These are phyloP conservation scores for Lachnellula willkommii DNA, from an alignment of 2,329 filamentous ascomycete species.

Conservation along the genomic window DNA sequence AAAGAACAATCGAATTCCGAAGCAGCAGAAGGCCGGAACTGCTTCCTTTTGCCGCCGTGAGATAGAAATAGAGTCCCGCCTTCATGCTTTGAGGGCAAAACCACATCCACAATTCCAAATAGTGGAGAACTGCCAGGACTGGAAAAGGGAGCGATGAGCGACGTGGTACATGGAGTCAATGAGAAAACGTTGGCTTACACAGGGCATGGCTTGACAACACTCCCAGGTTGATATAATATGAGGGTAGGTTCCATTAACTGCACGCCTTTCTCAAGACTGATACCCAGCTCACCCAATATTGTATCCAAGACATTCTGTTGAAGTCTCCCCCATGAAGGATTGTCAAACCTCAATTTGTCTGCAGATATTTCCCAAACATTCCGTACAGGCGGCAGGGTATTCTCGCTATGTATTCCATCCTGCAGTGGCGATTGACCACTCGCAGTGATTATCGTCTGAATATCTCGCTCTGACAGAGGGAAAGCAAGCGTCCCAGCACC, in stretches of 20 bases:
- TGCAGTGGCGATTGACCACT: background rate
- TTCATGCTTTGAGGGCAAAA: background rate
- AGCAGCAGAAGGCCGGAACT: background rate
- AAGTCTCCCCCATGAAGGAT: background rate
- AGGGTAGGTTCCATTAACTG: background rate
- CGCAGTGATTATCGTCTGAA: background rate
- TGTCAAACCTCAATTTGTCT: background rate
- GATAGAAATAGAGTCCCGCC: background rate
- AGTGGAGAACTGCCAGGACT: background rate
- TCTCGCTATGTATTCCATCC: background rate
- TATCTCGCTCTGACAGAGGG: background rate
- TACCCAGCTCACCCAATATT: background rate
- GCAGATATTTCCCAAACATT: background rate
- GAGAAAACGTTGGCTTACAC: background rate
- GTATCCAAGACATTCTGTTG: background rate
- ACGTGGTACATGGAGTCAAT: background rate
- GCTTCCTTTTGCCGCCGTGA: background rate
- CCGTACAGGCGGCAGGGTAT: background rate
- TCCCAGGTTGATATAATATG: background rate
- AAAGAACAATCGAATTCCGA: background rate
- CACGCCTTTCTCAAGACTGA: background rate
- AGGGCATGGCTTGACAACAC: background rate
- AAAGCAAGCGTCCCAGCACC: background rate
- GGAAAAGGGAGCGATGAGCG: background rate
- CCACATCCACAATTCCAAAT: background rate